phyloP scores from a whole-genome alignment of 768 basidiomycete species.

The Lyophyllum atratum region DNA sequence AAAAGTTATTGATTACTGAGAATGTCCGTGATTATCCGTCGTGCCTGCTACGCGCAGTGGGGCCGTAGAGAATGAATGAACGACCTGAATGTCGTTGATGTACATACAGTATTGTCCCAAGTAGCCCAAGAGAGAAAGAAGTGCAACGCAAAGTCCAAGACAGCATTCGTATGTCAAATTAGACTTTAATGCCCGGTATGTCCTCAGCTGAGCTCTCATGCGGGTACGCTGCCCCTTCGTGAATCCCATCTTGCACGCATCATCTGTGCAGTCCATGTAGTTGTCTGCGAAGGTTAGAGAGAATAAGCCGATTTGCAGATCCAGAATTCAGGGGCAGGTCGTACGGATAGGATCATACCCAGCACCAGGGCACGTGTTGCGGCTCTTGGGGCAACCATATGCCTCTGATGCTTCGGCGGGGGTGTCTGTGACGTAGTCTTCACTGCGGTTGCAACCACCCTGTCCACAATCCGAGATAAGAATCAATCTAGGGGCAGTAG shows the following conservation, averaged over 20 bases:
- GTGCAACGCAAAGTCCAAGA: not conserved
- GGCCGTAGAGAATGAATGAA: not conserved
- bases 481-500: no score
- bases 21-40: not conserved
- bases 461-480: no score
- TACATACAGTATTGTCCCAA: not conserved
- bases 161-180: not conserved
- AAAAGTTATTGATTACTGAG: not conserved
- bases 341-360: conserved; percentile 36
- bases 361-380: conserved; percentile 30
- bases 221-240: conserved; percentile 37
- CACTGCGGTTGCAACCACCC: conserved; percentile 25
- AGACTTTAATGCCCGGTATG: conserved; percentile 21
- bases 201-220: conserved; percentile 31
- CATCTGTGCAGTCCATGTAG: conserved; percentile 36
- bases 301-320: not conserved
- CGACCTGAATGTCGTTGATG: not conserved
- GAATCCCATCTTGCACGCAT: conserved; percentile 39
- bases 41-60: not conserved
- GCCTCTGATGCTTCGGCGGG: conserved; percentile 34
- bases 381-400: conserved; percentile 30
- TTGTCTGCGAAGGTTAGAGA: conserved; percentile 20
- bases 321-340: not conserved
- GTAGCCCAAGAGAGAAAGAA: not conserved
- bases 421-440: conserved; percentile 38